These are phyloP conservation scores for Lactarius sp. DNA, from an alignment of 768 basidiomycete genomes.

Conservation along the genomic window DNA sequence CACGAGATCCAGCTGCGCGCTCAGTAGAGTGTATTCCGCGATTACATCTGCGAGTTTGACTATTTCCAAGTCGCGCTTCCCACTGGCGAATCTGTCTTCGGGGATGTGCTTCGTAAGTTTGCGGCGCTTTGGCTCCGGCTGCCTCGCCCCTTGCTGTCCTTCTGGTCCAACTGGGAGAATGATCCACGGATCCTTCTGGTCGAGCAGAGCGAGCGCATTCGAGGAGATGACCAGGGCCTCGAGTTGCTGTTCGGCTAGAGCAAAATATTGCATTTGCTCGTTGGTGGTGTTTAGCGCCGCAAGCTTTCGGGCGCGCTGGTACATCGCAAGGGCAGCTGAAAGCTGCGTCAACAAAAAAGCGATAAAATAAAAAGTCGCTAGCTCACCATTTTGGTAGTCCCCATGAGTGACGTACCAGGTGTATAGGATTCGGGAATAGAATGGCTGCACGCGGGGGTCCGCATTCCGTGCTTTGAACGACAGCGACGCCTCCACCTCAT, in stretches of 20 bases:
- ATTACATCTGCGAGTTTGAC: slow-evolving; percentile 76
- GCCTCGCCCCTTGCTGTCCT: slow-evolving; percentile 40
- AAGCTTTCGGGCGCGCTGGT: slow-evolving; percentile 81
- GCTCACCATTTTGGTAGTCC: slow-evolving; percentile 87
- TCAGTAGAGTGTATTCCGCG: slow-evolving; percentile 69
- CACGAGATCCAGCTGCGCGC: slow-evolving; percentile 72
- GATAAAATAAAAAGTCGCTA: not conserved
- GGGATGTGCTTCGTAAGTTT: slow-evolving; percentile 74
- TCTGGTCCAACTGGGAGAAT: slow-evolving; percentile 47
- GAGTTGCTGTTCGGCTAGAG: slow-evolving; percentile 62
- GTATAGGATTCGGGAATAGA: slow-evolving; percentile 89
- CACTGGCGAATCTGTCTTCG: slow-evolving; percentile 58
- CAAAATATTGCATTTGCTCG: slow-evolving; percentile 37
- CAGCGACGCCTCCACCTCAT: slow-evolving; percentile 83
- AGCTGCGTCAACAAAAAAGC: slow-evolving; percentile 2
- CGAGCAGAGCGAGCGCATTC: slow-evolving; percentile 81
- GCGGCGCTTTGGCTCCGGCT: slow-evolving; percentile 63
- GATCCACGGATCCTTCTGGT: slow-evolving; percentile 80
- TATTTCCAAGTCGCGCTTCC: slow-evolving; percentile 68
- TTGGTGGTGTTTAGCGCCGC: slow-evolving; percentile 37
- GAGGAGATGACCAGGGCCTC: slow-evolving; percentile 84
- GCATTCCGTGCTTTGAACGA: slow-evolving; percentile 92
- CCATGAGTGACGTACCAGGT: slow-evolving; percentile 86
- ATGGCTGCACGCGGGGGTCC: slow-evolving; percentile 79
- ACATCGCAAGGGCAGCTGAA: slow-evolving; percentile 88